phyloP scores from a whole-genome alignment of 1,139 yeast genomes.

The Yamadazyma friedrichii region DNA sequence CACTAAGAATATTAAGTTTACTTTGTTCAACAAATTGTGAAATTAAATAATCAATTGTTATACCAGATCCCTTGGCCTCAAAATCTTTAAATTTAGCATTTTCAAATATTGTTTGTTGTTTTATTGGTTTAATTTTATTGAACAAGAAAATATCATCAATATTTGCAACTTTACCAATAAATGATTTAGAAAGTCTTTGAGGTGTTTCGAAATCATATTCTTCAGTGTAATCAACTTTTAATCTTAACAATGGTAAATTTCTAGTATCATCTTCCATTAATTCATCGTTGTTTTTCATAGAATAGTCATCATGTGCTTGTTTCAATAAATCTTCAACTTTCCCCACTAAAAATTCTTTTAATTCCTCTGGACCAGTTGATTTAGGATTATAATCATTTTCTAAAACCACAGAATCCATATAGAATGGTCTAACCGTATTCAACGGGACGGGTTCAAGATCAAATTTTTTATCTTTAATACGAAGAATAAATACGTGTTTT shows the following conservation, averaged over 20 bases:
- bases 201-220: slow-evolving; percentile 92
- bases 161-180: slow-evolving; percentile 90
- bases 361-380: too few species aligned
- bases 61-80: slow-evolving; percentile 12
- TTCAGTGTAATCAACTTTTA: slow-evolving; percentile 86
- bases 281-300: slow-evolving; percentile 31
- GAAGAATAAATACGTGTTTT: slow-evolving; percentile 72
- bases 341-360: slow-evolving; percentile 47
- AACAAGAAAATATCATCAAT: slow-evolving; percentile 80
- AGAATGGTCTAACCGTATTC: slow-evolving; percentile 79
- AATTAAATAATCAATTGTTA: slow-evolving; percentile 52
- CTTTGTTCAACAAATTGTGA: slow-evolving; percentile 61
- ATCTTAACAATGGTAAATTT: slow-evolving; percentile 77
- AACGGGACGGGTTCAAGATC: slow-evolving; percentile 64
- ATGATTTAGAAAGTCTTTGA: slow-evolving; percentile 81
- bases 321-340: slow-evolving; percentile 68
- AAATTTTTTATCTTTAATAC: slow-evolving; percentile 59
- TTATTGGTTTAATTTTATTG: slow-evolving; percentile 40
- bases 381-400: too few species aligned
- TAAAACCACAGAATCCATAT: slow-evolving; percentile 55
- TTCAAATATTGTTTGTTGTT: slow-evolving; percentile 8
- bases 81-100: slow-evolving; percentile 22
- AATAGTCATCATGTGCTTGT: slow-evolving; percentile 55
- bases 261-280: slow-evolving; percentile 16
- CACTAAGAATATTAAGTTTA: slow-evolving; percentile 70